phyloP scores from a whole-genome alignment of 768 basidiomycete genomes.

The Trametes elegans region DNA sequence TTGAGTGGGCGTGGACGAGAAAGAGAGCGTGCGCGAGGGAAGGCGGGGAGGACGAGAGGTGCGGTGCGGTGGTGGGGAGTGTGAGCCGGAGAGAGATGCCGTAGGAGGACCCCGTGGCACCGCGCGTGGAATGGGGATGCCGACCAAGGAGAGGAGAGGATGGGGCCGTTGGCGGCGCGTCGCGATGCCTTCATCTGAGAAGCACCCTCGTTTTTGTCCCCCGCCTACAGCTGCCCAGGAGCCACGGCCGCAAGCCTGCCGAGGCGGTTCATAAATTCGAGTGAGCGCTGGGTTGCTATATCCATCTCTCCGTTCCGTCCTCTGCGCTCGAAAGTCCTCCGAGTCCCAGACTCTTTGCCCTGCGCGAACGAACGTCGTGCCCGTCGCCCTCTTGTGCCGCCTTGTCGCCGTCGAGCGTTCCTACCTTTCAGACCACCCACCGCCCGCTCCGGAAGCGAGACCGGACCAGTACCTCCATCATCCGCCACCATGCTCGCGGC shows the following conservation, averaged over 20 bases:
- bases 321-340: neutral
- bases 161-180: slow-evolving; percentile 19
- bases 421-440: neutral
- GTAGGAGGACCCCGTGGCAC: slow-evolving; percentile 15
- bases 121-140: slow-evolving; percentile 11
- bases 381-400: neutral
- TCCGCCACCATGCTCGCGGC: slow-evolving; percentile 15
- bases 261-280: slow-evolving; percentile 5
- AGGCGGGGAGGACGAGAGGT: neutral
- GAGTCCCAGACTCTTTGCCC: neutral
- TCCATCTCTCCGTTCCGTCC: slow-evolving; percentile 3
- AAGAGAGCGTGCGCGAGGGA: neutral
- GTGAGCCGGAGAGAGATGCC: neutral
- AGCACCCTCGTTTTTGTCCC: slow-evolving; percentile 20
- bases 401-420: neutral
- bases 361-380: neutral
- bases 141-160: slow-evolving; percentile 8
- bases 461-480: neutral
- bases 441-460: neutral
- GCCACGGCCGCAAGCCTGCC: slow-evolving; percentile 15
- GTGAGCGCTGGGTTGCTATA: slow-evolving; percentile 10
- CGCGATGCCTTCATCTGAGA: slow-evolving; percentile 19
- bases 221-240: slow-evolving; percentile 9
- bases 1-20: no score
- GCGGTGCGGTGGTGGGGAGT: neutral